phyloP scores from a whole-genome alignment of 1,284 basidiomycete genomes.

The Fomitopsis betulina region DNA sequence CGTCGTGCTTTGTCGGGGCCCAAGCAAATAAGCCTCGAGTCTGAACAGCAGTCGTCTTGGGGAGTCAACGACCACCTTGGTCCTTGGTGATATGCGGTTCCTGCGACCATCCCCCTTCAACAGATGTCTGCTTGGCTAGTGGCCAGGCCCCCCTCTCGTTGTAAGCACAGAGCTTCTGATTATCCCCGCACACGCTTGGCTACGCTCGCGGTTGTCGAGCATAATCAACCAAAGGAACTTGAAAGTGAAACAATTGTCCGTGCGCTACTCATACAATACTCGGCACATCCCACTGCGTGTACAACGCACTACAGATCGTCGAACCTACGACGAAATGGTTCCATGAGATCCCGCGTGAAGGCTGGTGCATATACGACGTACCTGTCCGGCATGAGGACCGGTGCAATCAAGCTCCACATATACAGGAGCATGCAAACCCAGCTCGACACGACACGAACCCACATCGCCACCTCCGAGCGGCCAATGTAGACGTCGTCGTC shows the following conservation, averaged over 20 bases:
- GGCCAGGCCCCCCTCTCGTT: too few relatives aligned
- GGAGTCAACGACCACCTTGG: too few relatives aligned
- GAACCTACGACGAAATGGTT: conserved; percentile 11
- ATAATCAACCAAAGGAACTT: too few relatives aligned
- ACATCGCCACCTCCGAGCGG: conserved; percentile 95
- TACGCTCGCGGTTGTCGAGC: too few relatives aligned
- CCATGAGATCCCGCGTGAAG: neutral
- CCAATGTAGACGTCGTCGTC: conserved; percentile 90
- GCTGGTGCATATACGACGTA: conserved; percentile 23
- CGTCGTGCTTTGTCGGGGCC: too few relatives aligned
- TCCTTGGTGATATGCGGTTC: too few relatives aligned
- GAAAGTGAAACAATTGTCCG: neutral
- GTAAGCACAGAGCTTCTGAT: too few relatives aligned
- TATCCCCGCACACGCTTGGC: too few relatives aligned
- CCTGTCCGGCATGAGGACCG: conserved; percentile 86
- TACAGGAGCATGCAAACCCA: conserved; percentile 93
- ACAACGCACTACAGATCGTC: conserved; percentile 15
- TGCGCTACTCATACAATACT: conserved; percentile 8
- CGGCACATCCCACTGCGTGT: neutral
- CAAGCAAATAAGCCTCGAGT: too few relatives aligned
- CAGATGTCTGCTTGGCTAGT: too few relatives aligned
- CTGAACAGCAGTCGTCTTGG: too few relatives aligned
- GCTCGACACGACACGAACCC: conserved; percentile 96
- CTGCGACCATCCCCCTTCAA: too few relatives aligned
- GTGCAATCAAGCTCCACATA: conserved; percentile 87